Conservation (phyloP, 805 yeast species). For the Kodamaea hsintzibuensis region DNA sequence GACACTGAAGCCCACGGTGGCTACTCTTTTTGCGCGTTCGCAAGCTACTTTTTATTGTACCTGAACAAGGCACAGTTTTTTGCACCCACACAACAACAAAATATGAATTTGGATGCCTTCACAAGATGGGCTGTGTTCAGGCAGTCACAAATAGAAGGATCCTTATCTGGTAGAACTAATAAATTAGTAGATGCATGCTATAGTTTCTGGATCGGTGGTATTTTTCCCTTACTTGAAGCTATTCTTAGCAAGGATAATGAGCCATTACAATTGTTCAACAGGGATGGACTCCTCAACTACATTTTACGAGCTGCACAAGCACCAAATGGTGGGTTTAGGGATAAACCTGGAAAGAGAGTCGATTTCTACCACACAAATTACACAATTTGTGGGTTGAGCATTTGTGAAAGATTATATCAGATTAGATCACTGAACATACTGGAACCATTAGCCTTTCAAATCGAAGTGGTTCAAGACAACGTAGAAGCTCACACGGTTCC, state of each 20-base stretch:
- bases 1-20: slow-evolving; percentile 94
- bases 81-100: not conserved
- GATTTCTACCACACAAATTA: slow-evolving; percentile 94
- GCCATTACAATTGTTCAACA: slow-evolving; percentile 40
- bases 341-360: slow-evolving; percentile 78
- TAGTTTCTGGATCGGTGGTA: slow-evolving; percentile 92
- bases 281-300: slow-evolving; percentile 63
- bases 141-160: slow-evolving; percentile 78
- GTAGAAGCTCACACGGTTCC: slow-evolving; percentile 14
- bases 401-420: slow-evolving; percentile 48
- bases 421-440: slow-evolving; percentile 6
- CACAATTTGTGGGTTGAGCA: slow-evolving; percentile 71
- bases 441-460: slow-evolving; percentile 19
- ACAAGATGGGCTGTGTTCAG: slow-evolving; percentile 69
- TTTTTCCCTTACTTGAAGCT: slow-evolving; percentile 62
- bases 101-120: slow-evolving; percentile 47
- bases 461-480: slow-evolving; percentile 9
- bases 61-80: slow-evolving; percentile 34
- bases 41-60: slow-evolving; percentile 53
- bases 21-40: slow-evolving; percentile 84
- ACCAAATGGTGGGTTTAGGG: slow-evolving; percentile 72
- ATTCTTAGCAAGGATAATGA: slow-evolving; percentile 22
- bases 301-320: slow-evolving; percentile 77
- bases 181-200: slow-evolving; percentile 96
- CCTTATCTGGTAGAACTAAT: slow-evolving; percentile 86